These are phyloP conservation scores for Blastobotrys raffinosifermentans DNA, from an alignment of 1,139 yeast species.

Conservation along the genomic window DNA sequence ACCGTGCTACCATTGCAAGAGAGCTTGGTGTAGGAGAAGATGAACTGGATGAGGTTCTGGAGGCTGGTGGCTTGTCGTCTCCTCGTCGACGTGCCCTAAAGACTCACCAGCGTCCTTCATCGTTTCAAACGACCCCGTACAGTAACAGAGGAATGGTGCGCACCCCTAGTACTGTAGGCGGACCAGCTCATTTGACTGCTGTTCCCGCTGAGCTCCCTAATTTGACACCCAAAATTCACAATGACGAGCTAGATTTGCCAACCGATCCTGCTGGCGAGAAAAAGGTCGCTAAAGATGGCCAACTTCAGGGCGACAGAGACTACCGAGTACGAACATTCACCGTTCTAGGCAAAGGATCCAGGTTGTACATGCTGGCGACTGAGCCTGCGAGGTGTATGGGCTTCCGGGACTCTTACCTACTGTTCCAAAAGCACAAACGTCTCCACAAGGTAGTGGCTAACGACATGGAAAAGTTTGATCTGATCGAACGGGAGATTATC, in stretches of 20 bases:
- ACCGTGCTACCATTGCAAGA: slow-evolving; percentile 21
- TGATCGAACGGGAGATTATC: slow-evolving; percentile 73
- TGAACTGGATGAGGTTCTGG: slow-evolving; percentile 21
- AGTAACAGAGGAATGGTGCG: neutral
- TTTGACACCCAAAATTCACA: slow-evolving; percentile 44
- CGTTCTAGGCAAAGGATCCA: slow-evolving; percentile 63
- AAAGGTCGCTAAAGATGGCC: slow-evolving; percentile 67
- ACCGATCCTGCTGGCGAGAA: slow-evolving; percentile 75
- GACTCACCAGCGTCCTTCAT: neutral
- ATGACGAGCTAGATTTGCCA: slow-evolving; percentile 78
- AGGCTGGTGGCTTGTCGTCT: slow-evolving; percentile 16
- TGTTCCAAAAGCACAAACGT: slow-evolving; percentile 77
- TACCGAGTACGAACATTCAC: slow-evolving; percentile 81
- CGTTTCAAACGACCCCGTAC: no score
- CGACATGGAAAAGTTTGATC: slow-evolving; percentile 74
- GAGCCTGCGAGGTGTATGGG: slow-evolving; percentile 96
- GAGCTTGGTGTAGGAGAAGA: slow-evolving; percentile 16
- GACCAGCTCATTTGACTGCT: slow-evolving; percentile 17
- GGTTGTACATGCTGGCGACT: slow-evolving; percentile 82
- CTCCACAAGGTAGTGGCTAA: slow-evolving; percentile 69
- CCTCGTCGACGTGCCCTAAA: neutral
- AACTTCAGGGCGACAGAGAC: slow-evolving; percentile 66
- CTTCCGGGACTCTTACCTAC: slow-evolving; percentile 83
- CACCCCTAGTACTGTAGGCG: slow-evolving; percentile 9
- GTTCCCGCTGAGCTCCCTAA: slow-evolving; percentile 35